Conservation (phyloP, 306 rosid species). For the Sicyos edulis region DNA sequence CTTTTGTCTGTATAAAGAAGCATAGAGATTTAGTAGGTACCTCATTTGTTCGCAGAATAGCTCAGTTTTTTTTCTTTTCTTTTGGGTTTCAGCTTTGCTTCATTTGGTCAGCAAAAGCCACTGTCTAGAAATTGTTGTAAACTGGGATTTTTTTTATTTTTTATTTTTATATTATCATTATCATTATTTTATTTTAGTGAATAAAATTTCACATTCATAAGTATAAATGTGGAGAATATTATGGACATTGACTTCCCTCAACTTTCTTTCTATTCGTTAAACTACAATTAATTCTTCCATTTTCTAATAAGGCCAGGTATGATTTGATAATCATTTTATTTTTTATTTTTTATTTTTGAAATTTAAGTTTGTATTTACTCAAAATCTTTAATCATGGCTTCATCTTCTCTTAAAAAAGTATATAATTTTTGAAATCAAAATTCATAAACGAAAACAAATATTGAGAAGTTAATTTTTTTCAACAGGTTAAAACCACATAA, state of each 20-base stretch:
- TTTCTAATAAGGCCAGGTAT: too few relatives aligned
- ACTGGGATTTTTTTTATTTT: neutral
- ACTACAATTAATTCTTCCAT: too few relatives aligned
- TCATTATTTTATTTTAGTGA: neutral
- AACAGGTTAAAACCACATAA: too few relatives aligned
- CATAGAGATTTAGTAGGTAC: neutral
- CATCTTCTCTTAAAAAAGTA: too few relatives aligned
- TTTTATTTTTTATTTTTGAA: too few relatives aligned
- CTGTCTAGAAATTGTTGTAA: neutral
- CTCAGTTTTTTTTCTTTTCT: neutral
- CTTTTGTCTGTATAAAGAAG: conserved; percentile 1
- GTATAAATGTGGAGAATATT: neutral
- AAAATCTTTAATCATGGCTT: too few relatives aligned
- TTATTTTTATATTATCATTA: neutral
- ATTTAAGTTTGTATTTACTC: too few relatives aligned
- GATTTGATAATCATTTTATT: too few relatives aligned
- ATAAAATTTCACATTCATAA: neutral
- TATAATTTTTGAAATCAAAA: too few relatives aligned
- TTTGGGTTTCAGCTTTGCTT: neutral
- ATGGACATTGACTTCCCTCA: neutral
- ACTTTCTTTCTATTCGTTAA: too few relatives aligned
- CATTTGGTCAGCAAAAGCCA: conserved; percentile 5
- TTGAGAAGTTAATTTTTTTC: too few relatives aligned
- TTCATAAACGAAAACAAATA: too few relatives aligned
- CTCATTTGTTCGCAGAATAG: neutral